Base-by-base conservation (phyloP, 352 stramenopile species). In the Thraustochytrium aureum region DNA sequence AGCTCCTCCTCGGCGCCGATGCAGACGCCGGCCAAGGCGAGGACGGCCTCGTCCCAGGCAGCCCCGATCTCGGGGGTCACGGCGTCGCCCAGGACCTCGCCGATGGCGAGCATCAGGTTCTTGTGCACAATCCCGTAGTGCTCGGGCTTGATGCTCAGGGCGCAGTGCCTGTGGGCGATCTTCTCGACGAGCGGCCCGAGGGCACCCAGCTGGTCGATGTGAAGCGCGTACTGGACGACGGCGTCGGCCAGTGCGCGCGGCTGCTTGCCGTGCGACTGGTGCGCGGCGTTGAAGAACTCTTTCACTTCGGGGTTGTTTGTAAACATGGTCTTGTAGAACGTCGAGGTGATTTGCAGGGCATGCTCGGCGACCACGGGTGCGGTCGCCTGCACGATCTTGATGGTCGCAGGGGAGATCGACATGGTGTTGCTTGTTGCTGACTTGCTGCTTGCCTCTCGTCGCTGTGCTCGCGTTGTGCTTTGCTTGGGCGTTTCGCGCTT, bases 301-400 rank as follows among this genome's bases (percentile, higher is more conserved):
- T 86, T 82, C 62, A 91, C 86, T 73, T 90, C 86, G 0, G 88
- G 87, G 75, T 90, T 86, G 73, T 87, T 87, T 72, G 83, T 84
- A 54, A 92, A 88, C 86, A 92, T 90, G n/a, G 75, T 85, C 38
- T 83, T 45, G 83, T 92, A 92, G 86, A 92, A 91, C 75, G 83
- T 89, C 66, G 84, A 87, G 1, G 88, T 91, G 81, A 92, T 92
- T 69, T 84, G 62, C 43, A 86, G 87, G 62, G 87, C 88, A 76
- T 92, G 84, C 42, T 86, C 81, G 32, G 88, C 88, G 75, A 92
- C 86, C 56, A 89, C 87, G 2, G 88, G 88, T 0, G 87, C 88
- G 10, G 88, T 92, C 45, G 86, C 84, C 84, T 90, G 89, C 73
- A 92, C 85, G 81, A 91, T 88, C 47, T 84, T 52, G 33, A 79